Conservation (phyloP, 1,284 basidiomycete genomes). For the Irpex lacteus region DNA sequence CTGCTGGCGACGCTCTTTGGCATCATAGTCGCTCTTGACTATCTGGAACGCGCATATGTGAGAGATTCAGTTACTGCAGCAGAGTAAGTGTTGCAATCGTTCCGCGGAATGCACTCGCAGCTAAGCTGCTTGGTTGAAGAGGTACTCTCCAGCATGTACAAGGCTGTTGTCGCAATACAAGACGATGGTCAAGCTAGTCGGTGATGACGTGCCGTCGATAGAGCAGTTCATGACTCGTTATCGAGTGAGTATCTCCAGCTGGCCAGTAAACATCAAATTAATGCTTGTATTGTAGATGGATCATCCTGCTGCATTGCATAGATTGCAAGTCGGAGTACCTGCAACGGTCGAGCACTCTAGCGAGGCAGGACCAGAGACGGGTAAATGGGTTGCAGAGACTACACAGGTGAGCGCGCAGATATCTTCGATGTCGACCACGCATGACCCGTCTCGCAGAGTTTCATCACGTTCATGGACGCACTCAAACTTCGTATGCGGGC, state of each 20-base stretch:
- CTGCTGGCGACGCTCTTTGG: constrained; percentile 90
- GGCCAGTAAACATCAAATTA: too few relatives aligned
- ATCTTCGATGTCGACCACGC: not conserved
- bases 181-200: constrained; percentile 92
- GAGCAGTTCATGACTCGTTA: constrained; percentile 93
- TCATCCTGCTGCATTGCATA: constrained; percentile 87
- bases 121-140: constrained; percentile 43
- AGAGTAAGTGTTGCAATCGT: constrained; percentile 61
- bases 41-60: constrained; percentile 94
- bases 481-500: constrained; percentile 89
- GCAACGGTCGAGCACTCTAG: constrained; percentile 94
- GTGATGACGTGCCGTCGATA: constrained; percentile 77
- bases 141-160: constrained; percentile 95
- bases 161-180: constrained; percentile 94
- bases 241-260: constrained; percentile 45
- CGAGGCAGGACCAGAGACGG: constrained; percentile 81
- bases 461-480: constrained; percentile 99
- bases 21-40: constrained; percentile 90
- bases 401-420: constrained; percentile 68
- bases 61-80: constrained; percentile 88
- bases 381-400: constrained; percentile 98
- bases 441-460: constrained; percentile 56
- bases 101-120: constrained; percentile 7
- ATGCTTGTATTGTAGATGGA: constrained; percentile 69
- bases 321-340: constrained; percentile 90